Evolutionary conservation across 2,329 filamentous ascomycete species (phyloP).

Genomic region (Arthrobotrys musiformis): DNA sequence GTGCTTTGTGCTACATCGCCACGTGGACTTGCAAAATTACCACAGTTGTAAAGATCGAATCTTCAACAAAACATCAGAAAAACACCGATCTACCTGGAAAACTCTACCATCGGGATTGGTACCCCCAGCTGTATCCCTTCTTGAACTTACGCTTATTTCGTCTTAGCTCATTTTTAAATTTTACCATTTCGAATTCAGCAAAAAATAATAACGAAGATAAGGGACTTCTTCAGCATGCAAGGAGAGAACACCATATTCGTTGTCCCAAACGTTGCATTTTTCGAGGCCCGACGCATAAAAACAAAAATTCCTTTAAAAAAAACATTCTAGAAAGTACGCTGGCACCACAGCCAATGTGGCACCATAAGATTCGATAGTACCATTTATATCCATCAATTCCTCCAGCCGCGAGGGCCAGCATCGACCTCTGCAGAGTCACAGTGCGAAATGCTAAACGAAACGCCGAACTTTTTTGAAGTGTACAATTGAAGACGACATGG

Average conservation of each 20-base stretch:
- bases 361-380: not conserved
- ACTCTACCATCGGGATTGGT: too few species aligned
- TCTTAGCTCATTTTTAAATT: too few species aligned
- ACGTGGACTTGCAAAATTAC: not conserved
- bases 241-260: not conserved
- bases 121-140: too few species aligned
- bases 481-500: too few species aligned
- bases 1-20: not conserved
- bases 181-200: too few species aligned
- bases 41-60: not conserved
- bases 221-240: not conserved
- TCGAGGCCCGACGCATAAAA: not conserved
- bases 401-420: not conserved
- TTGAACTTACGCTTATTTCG: too few species aligned
- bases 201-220: too few species aligned
- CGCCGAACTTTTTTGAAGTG: too few species aligned
- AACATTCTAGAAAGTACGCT: not conserved
- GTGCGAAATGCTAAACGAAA: too few species aligned
- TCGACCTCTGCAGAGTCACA: too few species aligned
- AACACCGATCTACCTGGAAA: too few species aligned
- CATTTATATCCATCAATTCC: not conserved
- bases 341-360: not conserved
- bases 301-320: not conserved
- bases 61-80: too few species aligned
- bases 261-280: not conserved